A percentile compares a stretch with the other conserved stretches of the same genome.
Evolutionary conservation across 225 moss, liverwort and hornwort genomes (phyloP).

Genomic region (Ulota crispa): DNA sequence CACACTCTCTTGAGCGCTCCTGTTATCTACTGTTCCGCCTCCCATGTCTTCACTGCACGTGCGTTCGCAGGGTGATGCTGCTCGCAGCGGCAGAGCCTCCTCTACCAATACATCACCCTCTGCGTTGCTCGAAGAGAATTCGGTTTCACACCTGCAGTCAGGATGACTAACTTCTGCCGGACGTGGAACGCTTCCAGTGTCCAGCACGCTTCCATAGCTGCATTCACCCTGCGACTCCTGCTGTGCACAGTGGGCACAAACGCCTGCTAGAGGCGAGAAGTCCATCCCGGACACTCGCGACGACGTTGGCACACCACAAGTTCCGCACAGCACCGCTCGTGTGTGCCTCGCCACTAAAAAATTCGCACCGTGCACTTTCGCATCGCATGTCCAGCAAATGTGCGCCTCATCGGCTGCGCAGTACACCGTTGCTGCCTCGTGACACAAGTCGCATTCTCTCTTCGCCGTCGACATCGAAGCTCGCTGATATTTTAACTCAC

Average conservation of each 20-base stretch:
- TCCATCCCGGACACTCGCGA: constrained; percentile 64
- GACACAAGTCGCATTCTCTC: constrained; percentile 75
- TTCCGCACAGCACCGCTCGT: constrained; percentile 60
- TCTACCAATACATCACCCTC: constrained; percentile 22
- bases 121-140: constrained; percentile 43
- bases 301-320: constrained; percentile 56
- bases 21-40: constrained; percentile 27
- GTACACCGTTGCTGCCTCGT: constrained; percentile 49
- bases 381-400: constrained; percentile 89
- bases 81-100: constrained; percentile 11
- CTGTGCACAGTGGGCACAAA: constrained; percentile 55
- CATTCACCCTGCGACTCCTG: constrained; percentile 39
- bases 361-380: constrained; percentile 80
- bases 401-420: constrained; percentile 81
- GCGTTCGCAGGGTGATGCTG: constrained; percentile 12
- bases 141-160: constrained; percentile 26
- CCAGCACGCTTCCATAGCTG: constrained; percentile 17
- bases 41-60: constrained; percentile 27
- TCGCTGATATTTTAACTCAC: constrained; percentile 5
- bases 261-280: constrained; percentile 49
- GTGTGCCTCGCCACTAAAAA: constrained; percentile 80
- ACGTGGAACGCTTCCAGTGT: constrained; percentile 17
- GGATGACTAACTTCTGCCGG: constrained; percentile 9
- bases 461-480: constrained; percentile 30
- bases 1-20: constrained; percentile 41